phyloP scores from a whole-genome alignment of 108 stramenopile genomes.

The Licmophora abbreviata region DNA sequence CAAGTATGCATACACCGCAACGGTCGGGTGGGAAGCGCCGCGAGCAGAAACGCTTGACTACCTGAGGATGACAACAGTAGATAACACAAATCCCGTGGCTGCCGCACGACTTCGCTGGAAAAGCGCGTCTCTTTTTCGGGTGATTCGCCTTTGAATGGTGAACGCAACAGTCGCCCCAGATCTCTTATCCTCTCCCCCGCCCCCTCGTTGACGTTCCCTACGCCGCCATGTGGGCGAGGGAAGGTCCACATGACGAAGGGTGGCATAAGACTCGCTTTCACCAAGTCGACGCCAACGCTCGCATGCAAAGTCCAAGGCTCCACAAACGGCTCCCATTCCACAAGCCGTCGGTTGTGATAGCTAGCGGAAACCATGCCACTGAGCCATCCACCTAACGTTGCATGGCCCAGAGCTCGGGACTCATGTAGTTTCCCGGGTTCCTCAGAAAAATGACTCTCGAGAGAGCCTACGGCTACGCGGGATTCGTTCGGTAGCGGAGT shows the following conservation, averaged over 20 bases:
- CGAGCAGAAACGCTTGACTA: too few species aligned
- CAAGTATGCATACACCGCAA: too few species aligned
- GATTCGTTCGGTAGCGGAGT: slow-evolving; percentile 7
- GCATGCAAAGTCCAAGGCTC: slow-evolving; percentile 58
- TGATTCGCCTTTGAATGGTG: slow-evolving; percentile 19
- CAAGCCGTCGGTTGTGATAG: slow-evolving; percentile 66
- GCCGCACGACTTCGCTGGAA: slow-evolving; percentile 9
- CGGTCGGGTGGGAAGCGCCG: too few species aligned
- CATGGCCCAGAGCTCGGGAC: slow-evolving; percentile 13
- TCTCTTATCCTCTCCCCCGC: slow-evolving; percentile 25
- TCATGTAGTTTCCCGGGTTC: slow-evolving; percentile 2
- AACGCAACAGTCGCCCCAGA: slow-evolving; percentile 22
- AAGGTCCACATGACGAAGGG: slow-evolving; percentile 7
- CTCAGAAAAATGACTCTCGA: slow-evolving; percentile 4
- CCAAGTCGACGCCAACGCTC: slow-evolving; percentile 12
- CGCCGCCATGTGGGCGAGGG: neutral
- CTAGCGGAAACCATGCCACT: slow-evolving; percentile 37
- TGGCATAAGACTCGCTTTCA: slow-evolving; percentile 4
- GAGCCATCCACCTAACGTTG: slow-evolving; percentile 30
- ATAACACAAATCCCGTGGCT: slow-evolving; percentile 38
- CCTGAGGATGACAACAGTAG: slow-evolving; percentile 27
- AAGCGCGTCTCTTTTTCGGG: slow-evolving; percentile 11
- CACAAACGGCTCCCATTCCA: slow-evolving; percentile 75
- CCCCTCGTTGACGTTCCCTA: neutral
- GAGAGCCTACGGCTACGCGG: neutral